phyloP scores from a whole-genome alignment of 495 filamentous ascomycete genomes.

The Apodospora peruviana region DNA sequence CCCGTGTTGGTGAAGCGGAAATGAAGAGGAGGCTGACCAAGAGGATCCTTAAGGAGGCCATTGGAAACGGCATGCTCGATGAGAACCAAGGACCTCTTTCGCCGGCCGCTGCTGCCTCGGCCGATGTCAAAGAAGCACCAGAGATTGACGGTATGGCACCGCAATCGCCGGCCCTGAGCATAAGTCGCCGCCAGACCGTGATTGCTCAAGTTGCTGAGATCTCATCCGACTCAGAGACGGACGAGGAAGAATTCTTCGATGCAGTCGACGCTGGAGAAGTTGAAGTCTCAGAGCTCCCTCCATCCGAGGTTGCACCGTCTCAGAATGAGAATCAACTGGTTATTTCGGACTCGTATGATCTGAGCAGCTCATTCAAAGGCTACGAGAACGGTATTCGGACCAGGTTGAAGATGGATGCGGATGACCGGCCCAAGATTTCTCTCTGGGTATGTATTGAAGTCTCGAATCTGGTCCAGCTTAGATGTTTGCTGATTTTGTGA shows the following conservation, averaged over 20 bases:
- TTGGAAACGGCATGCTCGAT: constrained; percentile 54
- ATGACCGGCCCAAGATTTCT: constrained; percentile 88
- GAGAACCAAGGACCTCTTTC: constrained; percentile 34
- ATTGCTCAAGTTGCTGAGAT: constrained; percentile 58
- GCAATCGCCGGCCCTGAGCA: constrained; percentile 40
- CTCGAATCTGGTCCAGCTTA: constrained; percentile 18
- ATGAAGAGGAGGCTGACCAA: constrained; percentile 86
- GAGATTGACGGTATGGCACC: constrained; percentile 26
- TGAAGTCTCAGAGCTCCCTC: constrained; percentile 57
- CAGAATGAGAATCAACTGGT: constrained; percentile 34
- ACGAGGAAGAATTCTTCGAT: constrained; percentile 95
- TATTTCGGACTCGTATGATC: constrained; percentile 47
- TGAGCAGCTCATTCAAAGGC: constrained; percentile 74
- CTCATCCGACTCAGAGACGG: constrained; percentile 74
- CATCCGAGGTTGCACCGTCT: constrained; percentile 39
- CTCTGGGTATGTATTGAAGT: constrained; percentile 69
- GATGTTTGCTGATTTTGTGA: not conserved
- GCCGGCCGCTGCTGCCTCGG: constrained; percentile 22
- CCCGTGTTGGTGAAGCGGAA: constrained; percentile 81
- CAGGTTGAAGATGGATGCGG: constrained; percentile 81
- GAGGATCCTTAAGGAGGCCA: constrained; percentile 77
- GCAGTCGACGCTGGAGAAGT: constrained; percentile 91
- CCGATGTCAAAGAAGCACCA: constrained; percentile 22
- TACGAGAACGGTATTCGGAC: constrained; percentile 82
- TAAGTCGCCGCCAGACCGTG: constrained; percentile 50